A percentile compares a stretch with the other conserved stretches of the same genome.
phyloP scores from a whole-genome alignment of 2,329 filamentous ascomycete genomes.

The Claviceps pusilla region DNA sequence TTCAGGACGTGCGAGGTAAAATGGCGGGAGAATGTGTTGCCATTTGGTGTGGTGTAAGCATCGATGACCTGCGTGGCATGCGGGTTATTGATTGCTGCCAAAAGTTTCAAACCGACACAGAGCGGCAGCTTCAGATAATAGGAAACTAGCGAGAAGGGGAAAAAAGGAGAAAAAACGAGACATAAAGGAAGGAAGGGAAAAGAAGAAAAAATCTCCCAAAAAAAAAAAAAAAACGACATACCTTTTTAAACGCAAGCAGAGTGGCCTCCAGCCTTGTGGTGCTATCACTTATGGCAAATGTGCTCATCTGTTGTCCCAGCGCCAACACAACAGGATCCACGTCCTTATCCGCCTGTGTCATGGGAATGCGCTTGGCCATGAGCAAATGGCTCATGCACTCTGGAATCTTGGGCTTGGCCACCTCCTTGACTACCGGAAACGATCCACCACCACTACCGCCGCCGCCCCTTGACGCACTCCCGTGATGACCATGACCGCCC shows the following conservation, averaged over 20 bases:
- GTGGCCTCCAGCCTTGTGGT: conserved; percentile 79
- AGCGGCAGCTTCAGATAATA: background rate
- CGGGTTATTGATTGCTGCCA: background rate
- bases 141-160: background rate
- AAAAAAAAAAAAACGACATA: conserved; percentile 16
- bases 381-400: conserved; percentile 74
- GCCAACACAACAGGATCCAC: conserved; percentile 77
- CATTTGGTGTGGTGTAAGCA: conserved; percentile 77
- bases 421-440: conserved; percentile 28
- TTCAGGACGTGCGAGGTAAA: conserved; percentile 82
- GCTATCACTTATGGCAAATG: conserved; percentile 78
- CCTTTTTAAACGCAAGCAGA: conserved; percentile 76
- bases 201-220: background rate
- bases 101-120: background rate
- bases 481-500: conserved; percentile 17
- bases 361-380: conserved; percentile 42
- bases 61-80: conserved; percentile 54
- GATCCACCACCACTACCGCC: conserved; percentile 1
- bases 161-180: background rate
- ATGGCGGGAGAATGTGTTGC: conserved; percentile 75
- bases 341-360: conserved; percentile 50
- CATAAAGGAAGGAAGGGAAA: too few relatives aligned
- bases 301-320: conserved; percentile 78
- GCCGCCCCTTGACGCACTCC: conserved; percentile 17
- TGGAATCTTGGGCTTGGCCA: conserved; percentile 43